These are phyloP conservation scores for Daedaleopsis nitida DNA, from an alignment of 768 basidiomycete genomes.

Conservation along the genomic window DNA sequence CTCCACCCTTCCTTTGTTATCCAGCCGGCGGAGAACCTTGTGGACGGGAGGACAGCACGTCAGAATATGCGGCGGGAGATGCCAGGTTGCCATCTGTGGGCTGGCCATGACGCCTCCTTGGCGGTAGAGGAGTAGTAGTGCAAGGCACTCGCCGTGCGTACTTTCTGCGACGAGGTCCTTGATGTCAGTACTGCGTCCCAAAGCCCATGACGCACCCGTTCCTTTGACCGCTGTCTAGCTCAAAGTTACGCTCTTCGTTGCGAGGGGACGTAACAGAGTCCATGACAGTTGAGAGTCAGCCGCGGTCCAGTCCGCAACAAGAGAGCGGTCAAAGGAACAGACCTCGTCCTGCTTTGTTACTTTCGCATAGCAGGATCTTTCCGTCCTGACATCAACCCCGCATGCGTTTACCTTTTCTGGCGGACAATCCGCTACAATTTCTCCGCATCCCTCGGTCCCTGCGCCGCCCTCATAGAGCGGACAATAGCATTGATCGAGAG, in stretches of 20 bases:
- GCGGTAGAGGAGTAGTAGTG: background rate
- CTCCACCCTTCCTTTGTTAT: conserved; percentile 12
- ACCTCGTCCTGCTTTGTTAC: conserved; percentile 6
- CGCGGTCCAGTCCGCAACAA: background rate
- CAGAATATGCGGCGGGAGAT: background rate
- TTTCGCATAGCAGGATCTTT: background rate
- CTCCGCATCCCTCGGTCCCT: conserved; percentile 7
- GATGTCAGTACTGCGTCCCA: background rate
- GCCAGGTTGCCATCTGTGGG: background rate
- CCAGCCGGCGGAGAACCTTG: background rate
- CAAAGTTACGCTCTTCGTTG: background rate
- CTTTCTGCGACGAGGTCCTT: background rate
- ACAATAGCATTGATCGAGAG: conserved; percentile 19
- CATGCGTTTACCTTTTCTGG: conserved; percentile 9
- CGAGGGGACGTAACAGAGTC: background rate
- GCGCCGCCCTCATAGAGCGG: conserved; percentile 8
- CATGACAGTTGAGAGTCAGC: background rate
- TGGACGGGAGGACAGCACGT: background rate
- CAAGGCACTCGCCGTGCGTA: background rate
- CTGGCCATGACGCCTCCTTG: background rate
- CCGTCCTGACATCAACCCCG: background rate
- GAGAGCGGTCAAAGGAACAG: background rate
- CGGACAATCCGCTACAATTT: conserved; percentile 10
- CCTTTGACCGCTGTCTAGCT: background rate
- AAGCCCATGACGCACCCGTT: background rate